Evolutionary conservation across 1,139 yeast species (phyloP), one percentile per base, ranked within the genome.

Genomic region (Meyerozyma guilliermondii): DNA sequence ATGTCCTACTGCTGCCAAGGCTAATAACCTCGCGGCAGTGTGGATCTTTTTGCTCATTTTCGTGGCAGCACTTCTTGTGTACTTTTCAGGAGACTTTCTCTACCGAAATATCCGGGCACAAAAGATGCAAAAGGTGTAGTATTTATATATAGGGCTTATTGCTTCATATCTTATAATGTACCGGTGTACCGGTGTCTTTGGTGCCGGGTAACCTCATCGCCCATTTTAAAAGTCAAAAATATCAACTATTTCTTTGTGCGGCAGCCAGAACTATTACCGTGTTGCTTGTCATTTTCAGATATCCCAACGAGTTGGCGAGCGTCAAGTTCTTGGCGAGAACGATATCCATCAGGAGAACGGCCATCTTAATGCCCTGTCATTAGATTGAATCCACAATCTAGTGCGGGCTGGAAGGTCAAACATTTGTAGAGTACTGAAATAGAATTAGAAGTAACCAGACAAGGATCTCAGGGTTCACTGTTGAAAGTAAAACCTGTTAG

Each of bases 1-100:
- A 0, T 89, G 97, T 62, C 89, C 96, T 0, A 83, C 91, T 0
- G 82, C 87, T 9, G 80, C 83, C 45, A 56, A 74, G 63, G 75
- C 70, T 4, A 79, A 78, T 50, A 76, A 78, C 46, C 58, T 73
- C 48, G 82, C 81, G 2, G 78, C 79, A 5, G 68, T 79, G 38
- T 78, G 83, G 82, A 79, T 81, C 36, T 79, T 80, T 48, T 50
- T 78, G 17, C 59, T 79, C 41, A 80, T 81, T 39, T 55, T 79
- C 29, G 54, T 74, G 40, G 78, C 82, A 14, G 81, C 83, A 0
- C 56, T 76, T 17, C 66, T 69, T 18, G 85, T 80, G 7, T 79
- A 72, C 50, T 71, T 74, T 42, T 71, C 80, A 20, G 85, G 83
- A 39, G 81, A 81, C 1, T 59, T 75, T 39, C 56, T 79, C 29